Base-by-base conservation (phyloP, 2,329 filamentous ascomycete genomes). In the Cadophora malorum region DNA sequence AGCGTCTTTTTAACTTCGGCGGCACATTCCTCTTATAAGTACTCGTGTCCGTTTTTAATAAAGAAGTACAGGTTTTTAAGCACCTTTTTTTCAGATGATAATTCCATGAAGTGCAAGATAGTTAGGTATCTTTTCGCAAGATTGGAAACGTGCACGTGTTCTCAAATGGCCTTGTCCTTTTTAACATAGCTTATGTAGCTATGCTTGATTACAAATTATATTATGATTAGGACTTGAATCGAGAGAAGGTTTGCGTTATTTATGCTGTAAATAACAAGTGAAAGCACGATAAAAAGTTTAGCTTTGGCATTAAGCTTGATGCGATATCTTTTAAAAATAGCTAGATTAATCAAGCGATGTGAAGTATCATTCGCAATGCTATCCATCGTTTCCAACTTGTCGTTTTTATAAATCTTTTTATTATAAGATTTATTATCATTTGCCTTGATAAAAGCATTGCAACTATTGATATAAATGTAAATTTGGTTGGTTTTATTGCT, bases 391-490 rank as follows among this genome's bases (percentile, higher is more conserved):
- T 76, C 74, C 1, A 77, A 76, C n/a, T 76, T 71, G 67, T 79
- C 76, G 71, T 85, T 83, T 72, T 77, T 74, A 72, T 80, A 85
- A 63, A 84, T 76, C 63, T 69, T 78, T 12, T 52, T 14, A 21
- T n/a, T 35, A 31, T 35, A 60, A 14, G 69, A n/a, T 69, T 19
- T 80, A 80, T 23, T 74, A 66, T 1, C 78, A 69, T 12, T 73
- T 73, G 68, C 84, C 83, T n/a, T n/a, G 63, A 75, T 76, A 3
- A 84, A 69, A 6, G 83, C 75, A 10, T 77, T 78, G 8, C 80
- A 80, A 4, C 82, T 83, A 7, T 79, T 81, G 3, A 83, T 85
- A 72, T 85, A 83, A 66, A 85, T 83, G 76, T 79, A 85, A 67
- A 82, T n/a, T n/a, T n/a, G n/a, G n/a, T n/a, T n/a, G n/a, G n/a